Conservation (phyloP, 2,329 filamentous ascomycete species). For the Aspergillus brunneoviolaceus region DNA sequence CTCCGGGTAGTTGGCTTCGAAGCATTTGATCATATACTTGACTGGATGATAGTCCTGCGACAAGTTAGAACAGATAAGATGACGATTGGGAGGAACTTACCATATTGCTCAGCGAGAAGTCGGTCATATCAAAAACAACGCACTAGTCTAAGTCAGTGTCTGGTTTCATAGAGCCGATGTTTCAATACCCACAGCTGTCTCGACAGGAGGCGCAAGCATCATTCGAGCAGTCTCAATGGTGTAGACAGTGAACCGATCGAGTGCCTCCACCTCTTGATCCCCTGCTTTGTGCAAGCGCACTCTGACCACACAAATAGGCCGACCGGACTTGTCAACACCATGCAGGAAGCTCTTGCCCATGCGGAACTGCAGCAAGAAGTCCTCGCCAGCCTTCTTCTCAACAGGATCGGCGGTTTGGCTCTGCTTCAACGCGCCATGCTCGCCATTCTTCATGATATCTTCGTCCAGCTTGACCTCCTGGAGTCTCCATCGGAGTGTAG, state of each 20-base stretch:
- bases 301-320: slow-evolving; percentile 83
- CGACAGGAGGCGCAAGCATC: slow-evolving; percentile 73
- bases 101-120: slow-evolving; percentile 94
- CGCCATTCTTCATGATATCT: slow-evolving; percentile 77
- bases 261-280: slow-evolving; percentile 75
- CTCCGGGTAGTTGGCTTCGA: slow-evolving; percentile 98
- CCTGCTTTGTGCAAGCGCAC: slow-evolving; percentile 78
- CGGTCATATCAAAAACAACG: slow-evolving; percentile 93
- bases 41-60: slow-evolving; percentile 83
- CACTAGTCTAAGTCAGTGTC: slow-evolving; percentile 56
- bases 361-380: slow-evolving; percentile 79
- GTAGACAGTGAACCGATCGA: slow-evolving; percentile 90
- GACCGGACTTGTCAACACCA: slow-evolving; percentile 76
- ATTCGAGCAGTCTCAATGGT: slow-evolving; percentile 92
- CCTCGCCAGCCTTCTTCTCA: slow-evolving; percentile 67
- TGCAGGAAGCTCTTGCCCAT: slow-evolving; percentile 94
- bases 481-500: slow-evolving; percentile 88
- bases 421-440: slow-evolving; percentile 63
- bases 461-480: slow-evolving; percentile 84
- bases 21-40: slow-evolving; percentile 99
- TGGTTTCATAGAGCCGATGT: slow-evolving; percentile 9
- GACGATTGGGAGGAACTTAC: slow-evolving; percentile 41
- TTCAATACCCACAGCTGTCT: slow-evolving; percentile 74
- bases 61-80: slow-evolving; percentile 1
- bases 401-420: slow-evolving; percentile 59